A percentile compares a stretch with the other conserved stretches of the same genome.
phyloP scores from a whole-genome alignment of 2,329 filamentous ascomycete genomes.

The Lasiodiplodia citricola region DNA sequence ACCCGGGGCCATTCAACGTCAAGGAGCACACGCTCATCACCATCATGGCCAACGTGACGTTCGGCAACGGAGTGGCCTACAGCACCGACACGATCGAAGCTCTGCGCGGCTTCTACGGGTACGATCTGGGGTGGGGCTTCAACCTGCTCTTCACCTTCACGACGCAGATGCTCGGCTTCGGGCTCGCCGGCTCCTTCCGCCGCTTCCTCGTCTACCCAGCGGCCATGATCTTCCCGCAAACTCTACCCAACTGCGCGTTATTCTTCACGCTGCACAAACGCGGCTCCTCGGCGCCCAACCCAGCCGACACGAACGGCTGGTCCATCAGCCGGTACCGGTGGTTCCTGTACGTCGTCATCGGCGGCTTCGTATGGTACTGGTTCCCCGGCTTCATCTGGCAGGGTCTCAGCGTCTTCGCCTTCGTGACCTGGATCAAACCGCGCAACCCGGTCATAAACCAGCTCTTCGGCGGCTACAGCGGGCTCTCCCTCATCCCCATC shows the following conservation, averaged over 20 bases:
- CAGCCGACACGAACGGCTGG: slow-evolving; percentile 33
- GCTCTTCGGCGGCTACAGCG: slow-evolving; percentile 32
- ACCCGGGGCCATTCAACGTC: slow-evolving; percentile 64
- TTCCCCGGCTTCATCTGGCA: slow-evolving; percentile 34
- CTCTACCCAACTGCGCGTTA: slow-evolving; percentile 33
- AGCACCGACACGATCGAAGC: slow-evolving; percentile 38
- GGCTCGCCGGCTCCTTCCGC: slow-evolving; percentile 34
- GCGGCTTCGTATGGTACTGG: slow-evolving; percentile 36
- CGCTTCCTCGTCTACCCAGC: slow-evolving; percentile 36
- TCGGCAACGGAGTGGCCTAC: slow-evolving; percentile 67
- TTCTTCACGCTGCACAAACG: slow-evolving; percentile 34
- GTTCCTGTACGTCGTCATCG: slow-evolving; percentile 34
- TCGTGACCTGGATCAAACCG: slow-evolving; percentile 35
- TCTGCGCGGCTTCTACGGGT: slow-evolving; percentile 21
- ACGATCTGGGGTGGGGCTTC: slow-evolving; percentile 59
- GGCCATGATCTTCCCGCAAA: slow-evolving; percentile 36
- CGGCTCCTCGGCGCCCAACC: not conserved
- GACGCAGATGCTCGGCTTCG: slow-evolving; percentile 30
- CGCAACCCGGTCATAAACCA: slow-evolving; percentile 37
- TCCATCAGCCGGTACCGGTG: slow-evolving; percentile 34
- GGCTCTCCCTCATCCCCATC: slow-evolving; percentile 28
- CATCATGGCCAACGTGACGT: slow-evolving; percentile 63
- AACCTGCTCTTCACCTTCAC: slow-evolving; percentile 31
- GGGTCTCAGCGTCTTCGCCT: slow-evolving; percentile 33
- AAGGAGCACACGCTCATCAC: slow-evolving; percentile 68